A percentile compares a stretch with the other conserved stretches of the same genome.
These are phyloP conservation scores for Brassica nigra DNA, from an alignment of 345 rosid species.

Conservation along the genomic window DNA sequence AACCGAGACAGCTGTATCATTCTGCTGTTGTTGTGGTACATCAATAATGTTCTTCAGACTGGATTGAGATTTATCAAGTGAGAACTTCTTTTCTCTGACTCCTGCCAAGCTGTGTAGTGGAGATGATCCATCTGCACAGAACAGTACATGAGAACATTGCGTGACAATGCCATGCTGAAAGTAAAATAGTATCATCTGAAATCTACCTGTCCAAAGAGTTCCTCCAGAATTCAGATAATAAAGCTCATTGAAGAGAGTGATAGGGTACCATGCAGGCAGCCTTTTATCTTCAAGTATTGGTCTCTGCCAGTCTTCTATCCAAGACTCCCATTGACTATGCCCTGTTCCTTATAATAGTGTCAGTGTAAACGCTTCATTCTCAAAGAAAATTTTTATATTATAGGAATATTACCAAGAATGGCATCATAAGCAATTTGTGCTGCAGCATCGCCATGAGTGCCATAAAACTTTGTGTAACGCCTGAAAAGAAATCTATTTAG, in stretches of 20 bases:
- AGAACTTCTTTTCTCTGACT: conserved; percentile 62
- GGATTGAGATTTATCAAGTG: conserved; percentile 66
- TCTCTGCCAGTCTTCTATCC: conserved; percentile 87
- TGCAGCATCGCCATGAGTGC: conserved; percentile 69
- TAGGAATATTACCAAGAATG: conserved; percentile 54
- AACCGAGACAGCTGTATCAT: conserved; percentile 58
- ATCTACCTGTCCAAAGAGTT: conserved; percentile 85
- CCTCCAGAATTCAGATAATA: conserved; percentile 93
- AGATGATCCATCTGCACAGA: conserved; percentile 69
- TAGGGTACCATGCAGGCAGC: conserved; percentile 89
- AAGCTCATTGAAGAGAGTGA: conserved; percentile 90
- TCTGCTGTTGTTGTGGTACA: conserved; percentile 39
- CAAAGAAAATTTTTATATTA: neutral
- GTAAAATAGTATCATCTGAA: neutral
- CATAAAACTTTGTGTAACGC: conserved; percentile 87
- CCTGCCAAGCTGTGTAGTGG: conserved; percentile 69
- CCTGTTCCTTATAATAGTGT: conserved; percentile 43
- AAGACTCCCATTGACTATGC: conserved; percentile 79
- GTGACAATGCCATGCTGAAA: neutral
- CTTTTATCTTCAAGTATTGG: conserved; percentile 90
- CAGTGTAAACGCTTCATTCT: neutral
- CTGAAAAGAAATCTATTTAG: conserved; percentile 42
- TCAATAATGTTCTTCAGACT: conserved; percentile 41
- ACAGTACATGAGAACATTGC: neutral
- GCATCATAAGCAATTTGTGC: conserved; percentile 85